phyloP scores from a whole-genome alignment of 2,329 filamentous ascomycete species.

The Pseudocercospora fijiensis region DNA sequence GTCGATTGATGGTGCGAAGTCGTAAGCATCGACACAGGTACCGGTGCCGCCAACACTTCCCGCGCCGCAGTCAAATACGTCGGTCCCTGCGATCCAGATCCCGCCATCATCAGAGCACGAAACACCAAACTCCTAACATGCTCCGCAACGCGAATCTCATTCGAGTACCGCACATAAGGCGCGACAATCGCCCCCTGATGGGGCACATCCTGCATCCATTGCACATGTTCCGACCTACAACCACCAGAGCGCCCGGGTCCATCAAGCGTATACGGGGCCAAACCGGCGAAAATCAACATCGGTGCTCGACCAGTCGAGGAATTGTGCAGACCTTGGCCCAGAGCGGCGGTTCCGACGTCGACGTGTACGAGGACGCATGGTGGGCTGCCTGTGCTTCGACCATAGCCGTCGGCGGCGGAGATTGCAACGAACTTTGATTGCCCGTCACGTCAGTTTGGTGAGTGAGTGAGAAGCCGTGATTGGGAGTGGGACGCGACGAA shows the following conservation, averaged over 20 bases:
- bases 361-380: conserved; percentile 75
- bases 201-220: conserved; percentile 77
- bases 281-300: conserved; percentile 70
- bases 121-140: conserved; percentile 85
- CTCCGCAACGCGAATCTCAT: conserved; percentile 73
- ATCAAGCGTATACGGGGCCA: conserved; percentile 66
- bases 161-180: conserved; percentile 77
- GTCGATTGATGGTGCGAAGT: background rate
- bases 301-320: conserved; percentile 69
- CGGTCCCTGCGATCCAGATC: conserved; percentile 65
- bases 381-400: conserved; percentile 64
- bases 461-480: no score
- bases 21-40: conserved; percentile 62
- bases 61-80: conserved; percentile 73
- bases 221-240: conserved; percentile 74
- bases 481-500: no score
- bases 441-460: no score
- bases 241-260: conserved; percentile 67
- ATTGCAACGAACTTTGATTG: conserved; percentile 71
- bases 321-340: conserved; percentile 73
- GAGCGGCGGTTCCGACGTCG: conserved; percentile 74
- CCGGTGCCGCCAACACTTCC: conserved; percentile 68
- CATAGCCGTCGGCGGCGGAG: conserved; percentile 77
- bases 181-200: conserved; percentile 73
- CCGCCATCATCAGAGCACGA: conserved; percentile 74